A percentile compares a stretch with the other conserved stretches of the same genome.
Evolutionary conservation across 108 stramenopile genomes (phyloP).

Genomic region (Seminavis robusta): DNA sequence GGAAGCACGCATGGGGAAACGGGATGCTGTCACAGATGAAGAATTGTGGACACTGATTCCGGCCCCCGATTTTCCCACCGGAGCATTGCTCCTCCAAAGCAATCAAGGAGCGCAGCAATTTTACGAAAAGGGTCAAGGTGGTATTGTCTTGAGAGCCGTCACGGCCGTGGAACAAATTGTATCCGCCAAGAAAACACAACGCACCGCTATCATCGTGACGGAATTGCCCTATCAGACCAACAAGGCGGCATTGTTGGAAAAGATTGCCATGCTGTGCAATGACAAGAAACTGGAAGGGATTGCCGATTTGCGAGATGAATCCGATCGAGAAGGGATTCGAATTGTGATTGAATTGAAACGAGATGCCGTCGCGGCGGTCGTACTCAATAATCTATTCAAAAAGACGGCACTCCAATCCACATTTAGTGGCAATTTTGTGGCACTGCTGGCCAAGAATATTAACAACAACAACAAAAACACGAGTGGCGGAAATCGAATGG

Average conservation of each 20-base stretch:
- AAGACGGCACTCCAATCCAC: conserved; percentile 91
- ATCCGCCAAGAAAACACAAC: conserved; percentile 28
- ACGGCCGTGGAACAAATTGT: conserved; percentile 82
- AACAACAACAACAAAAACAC: neutral
- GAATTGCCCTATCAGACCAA: conserved; percentile 95
- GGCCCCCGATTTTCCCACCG: conserved; percentile 96
- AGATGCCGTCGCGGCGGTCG: conserved; percentile 86
- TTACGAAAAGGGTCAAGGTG: conserved; percentile 90
- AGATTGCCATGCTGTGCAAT: conserved; percentile 92
- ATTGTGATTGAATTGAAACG: conserved; percentile 96
- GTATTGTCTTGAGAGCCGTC: conserved; percentile 79
- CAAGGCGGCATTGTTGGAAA: conserved; percentile 92
- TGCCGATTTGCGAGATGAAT: conserved; percentile 88
- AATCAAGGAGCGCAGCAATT: conserved; percentile 66
- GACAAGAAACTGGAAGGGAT: conserved; percentile 93
- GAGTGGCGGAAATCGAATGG: neutral
- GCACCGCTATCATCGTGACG: conserved; percentile 91
- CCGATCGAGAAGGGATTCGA: conserved; percentile 94
- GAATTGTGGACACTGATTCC: conserved; percentile 78
- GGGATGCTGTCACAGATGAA: conserved; percentile 44
- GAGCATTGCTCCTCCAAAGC: conserved; percentile 81
- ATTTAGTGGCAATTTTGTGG: conserved; percentile 93
- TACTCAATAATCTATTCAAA: conserved; percentile 91
- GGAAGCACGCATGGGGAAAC: conserved; percentile 24
- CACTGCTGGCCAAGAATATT: conserved; percentile 48